Base-by-base conservation (phyloP, 2,329 filamentous ascomycete genomes). In the Didymella pinodella region DNA sequence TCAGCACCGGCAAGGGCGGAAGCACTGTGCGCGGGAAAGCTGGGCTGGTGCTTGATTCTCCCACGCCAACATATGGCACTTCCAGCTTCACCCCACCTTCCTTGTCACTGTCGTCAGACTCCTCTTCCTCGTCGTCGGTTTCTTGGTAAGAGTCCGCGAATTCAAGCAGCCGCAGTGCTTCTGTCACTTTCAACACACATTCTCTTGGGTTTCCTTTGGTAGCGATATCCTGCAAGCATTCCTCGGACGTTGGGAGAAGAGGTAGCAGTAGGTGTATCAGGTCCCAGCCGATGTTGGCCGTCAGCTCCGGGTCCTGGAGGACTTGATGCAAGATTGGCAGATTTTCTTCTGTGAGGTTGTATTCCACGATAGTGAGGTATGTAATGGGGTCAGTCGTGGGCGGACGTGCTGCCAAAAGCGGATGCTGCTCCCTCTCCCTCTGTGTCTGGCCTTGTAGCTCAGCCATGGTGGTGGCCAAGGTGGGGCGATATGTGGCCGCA, bases 231-330 rank as follows among this genome's bases (percentile, higher is more conserved):
- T 89, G 85, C 16, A 94, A 81, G 71, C 91, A 93, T 46, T 83
- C 77, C 65, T 90, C 87, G n/a, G 88, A 89, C 2, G 82, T 80
- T 2, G 86, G 85, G 1, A 90, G 83, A 5, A 92, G 78, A 34
- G 86, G 83, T 25, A 93, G 82, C 4, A 95, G 84, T 70, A 92
- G 86, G 71, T 90, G 88, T 22, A 95, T 88, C 50, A 94, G 80
- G 74, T 95, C 91, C 91, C 91, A 95, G 48, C 91, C 91, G 68
- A 94, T 93, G 56, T 92, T 89, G 60, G 85, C 85, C 2, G 90
- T 91, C 56, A 93, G 80, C 57, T 85, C 82, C 10, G 83, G 81
- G 81, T 91, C 87, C 74, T 90, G 86, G 18, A 92, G 81, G 34
- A 91, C 86, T 22, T 88, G 83, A 66, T 92, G 85, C 45, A 94